A percentile compares a stretch with the other conserved stretches of the same genome.
These are phyloP conservation scores for Colletotrichum navitas DNA, from an alignment of 2,329 filamentous ascomycete species.

Conservation along the genomic window DNA sequence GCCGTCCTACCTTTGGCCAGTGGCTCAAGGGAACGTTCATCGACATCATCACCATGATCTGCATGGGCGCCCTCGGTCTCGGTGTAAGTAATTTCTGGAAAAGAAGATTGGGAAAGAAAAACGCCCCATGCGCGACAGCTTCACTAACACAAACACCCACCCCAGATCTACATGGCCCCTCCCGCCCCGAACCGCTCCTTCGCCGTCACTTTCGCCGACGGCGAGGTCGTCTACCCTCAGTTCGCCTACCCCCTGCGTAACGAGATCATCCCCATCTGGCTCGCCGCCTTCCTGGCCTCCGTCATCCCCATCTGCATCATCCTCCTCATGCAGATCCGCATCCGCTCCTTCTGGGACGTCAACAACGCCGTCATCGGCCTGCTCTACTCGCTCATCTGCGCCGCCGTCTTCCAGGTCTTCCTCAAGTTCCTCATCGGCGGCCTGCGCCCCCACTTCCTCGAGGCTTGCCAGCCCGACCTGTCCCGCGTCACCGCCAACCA, in stretches of 20 bases:
- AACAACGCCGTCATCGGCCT: conserved; percentile 80
- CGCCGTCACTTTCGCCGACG: conserved; percentile 74
- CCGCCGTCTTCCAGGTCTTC: conserved; percentile 82
- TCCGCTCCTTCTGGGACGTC: conserved; percentile 76
- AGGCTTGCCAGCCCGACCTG: conserved; percentile 75
- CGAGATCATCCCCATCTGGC: conserved; percentile 79
- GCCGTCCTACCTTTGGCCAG: conserved; percentile 72
- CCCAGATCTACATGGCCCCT: conserved; percentile 71
- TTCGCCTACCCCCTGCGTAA: conserved; percentile 79
- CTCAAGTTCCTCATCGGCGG: conserved; percentile 82
- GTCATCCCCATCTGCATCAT: conserved; percentile 76
- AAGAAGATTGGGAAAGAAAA: fast-evolving
- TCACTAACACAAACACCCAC: background rate
- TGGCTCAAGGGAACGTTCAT: conserved; percentile 77
- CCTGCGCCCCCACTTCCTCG: conserved; percentile 78
- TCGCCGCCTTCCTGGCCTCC: conserved; percentile 73
- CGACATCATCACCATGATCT: conserved; percentile 75
- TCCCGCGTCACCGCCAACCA: conserved; percentile 54
- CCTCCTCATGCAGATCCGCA: conserved; percentile 74
- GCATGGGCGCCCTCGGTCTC: conserved; percentile 75
- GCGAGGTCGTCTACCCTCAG: conserved; percentile 76
- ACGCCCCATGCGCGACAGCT: background rate
- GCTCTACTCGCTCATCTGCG: conserved; percentile 76
- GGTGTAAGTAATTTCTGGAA: conserved; percentile 62
- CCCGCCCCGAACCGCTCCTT: conserved; percentile 79